Conservation (phyloP, 2,329 filamentous ascomycete species). For the Aureobasidium subglaciale region DNA sequence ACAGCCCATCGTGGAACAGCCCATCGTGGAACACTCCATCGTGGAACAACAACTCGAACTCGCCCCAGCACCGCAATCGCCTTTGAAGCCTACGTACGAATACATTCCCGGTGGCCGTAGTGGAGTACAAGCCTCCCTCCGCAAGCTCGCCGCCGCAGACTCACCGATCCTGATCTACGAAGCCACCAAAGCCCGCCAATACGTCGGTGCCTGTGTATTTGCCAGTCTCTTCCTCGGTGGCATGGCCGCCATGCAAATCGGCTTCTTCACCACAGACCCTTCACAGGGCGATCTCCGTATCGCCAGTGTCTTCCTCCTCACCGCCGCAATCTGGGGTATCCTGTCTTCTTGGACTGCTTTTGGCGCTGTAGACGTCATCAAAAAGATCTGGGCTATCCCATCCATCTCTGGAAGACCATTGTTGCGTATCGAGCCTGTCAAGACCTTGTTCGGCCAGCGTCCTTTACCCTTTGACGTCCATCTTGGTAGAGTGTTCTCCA, state of each 20-base stretch:
- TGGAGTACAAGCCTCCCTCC: neutral
- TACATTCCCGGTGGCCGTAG: neutral
- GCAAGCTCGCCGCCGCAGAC: neutral
- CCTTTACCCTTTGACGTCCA: conserved; percentile 6
- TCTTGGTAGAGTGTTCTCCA: neutral
- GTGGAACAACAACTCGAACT: neutral
- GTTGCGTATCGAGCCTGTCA: conserved; percentile 3
- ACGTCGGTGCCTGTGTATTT: neutral
- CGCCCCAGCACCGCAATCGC: neutral
- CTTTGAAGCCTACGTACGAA: neutral
- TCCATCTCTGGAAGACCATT: neutral
- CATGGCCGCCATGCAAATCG: neutral
- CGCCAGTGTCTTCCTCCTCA: neutral
- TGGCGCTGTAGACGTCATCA: neutral
- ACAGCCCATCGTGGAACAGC: neutral
- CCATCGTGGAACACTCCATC: too few relatives aligned
- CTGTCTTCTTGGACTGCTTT: neutral
- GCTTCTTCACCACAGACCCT: neutral
- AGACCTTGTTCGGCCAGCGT: neutral
- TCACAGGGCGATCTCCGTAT: neutral
- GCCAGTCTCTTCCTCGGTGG: neutral
- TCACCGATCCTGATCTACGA: conserved; percentile 4
- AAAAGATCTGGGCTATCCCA: neutral
- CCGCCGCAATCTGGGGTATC: neutral
- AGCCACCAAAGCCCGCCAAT: conserved; percentile 4